These are phyloP conservation scores for Hypericum androsaemum DNA, from an alignment of 345 rosid species.

Conservation along the genomic window DNA sequence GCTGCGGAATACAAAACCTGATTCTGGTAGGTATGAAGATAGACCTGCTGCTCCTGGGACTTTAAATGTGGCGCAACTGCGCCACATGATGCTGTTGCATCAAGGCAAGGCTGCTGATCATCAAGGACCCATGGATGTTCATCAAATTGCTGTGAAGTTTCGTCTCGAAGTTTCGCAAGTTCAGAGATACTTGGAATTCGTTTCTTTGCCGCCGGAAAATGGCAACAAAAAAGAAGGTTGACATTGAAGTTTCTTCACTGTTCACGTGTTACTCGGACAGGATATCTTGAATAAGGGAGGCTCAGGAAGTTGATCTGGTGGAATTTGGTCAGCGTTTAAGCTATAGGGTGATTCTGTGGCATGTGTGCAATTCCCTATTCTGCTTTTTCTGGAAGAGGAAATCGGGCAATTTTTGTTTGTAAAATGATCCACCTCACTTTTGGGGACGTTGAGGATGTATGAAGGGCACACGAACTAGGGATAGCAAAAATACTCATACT, in stretches of 20 bases:
- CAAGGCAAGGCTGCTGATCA: conserved; percentile 80
- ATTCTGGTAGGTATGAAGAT: conserved; percentile 53
- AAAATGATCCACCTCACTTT: too few relatives aligned
- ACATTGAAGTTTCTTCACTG: not conserved
- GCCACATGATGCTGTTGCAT: conserved; percentile 58
- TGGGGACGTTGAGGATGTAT: too few relatives aligned
- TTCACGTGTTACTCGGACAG: too few relatives aligned
- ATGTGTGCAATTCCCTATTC: too few relatives aligned
- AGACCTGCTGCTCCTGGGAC: conserved; percentile 57
- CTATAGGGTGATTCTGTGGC: too few relatives aligned
- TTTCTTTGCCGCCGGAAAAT: conserved; percentile 63
- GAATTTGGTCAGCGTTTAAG: too few relatives aligned
- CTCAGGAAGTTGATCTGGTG: too few relatives aligned
- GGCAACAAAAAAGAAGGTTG: conserved; percentile 18
- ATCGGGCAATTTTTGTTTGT: too few relatives aligned
- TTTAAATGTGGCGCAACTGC: conserved; percentile 61
- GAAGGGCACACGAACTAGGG: too few relatives aligned
- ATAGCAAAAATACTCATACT: too few relatives aligned
- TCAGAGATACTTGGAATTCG: conserved; percentile 40
- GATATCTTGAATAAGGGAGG: too few relatives aligned
- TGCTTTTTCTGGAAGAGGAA: too few relatives aligned
- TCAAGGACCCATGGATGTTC: conserved; percentile 45
- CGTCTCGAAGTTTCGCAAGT: conserved; percentile 49
- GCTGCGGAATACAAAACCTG: conserved; percentile 57
- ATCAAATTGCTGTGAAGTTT: conserved; percentile 61